Base-by-base conservation (phyloP, 257 asterid genomes). In the Solanum peruvianum region DNA sequence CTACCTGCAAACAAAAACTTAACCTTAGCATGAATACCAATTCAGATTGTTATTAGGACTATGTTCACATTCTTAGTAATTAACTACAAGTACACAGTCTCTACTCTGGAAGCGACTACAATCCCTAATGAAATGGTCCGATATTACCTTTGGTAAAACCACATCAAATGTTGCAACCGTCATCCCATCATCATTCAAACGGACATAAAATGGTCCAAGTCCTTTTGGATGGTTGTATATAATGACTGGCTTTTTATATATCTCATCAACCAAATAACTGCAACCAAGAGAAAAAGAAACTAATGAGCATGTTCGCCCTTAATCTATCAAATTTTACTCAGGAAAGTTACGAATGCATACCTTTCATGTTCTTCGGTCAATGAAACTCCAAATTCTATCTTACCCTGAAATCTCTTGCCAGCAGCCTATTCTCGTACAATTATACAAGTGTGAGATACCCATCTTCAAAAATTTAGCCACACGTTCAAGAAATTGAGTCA, bases 321-420 rank as follows among this genome's bases (percentile, higher is more conserved):
- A 80, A 18, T 13, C 45, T 84, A 37, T 13, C 41, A 41, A 39
- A 84, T 25, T 62, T 62, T 62, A 41, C 47, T 21, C 44, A 7
- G 39, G 76, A 39, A 41, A 75, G 85, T 35, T 69, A 64, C 44
- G 31, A 69, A 49, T 23, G 7, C 67, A 13, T 87, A 94, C 98
- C 95, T 91, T 92, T 94, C 95, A 27, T 97, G 98, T 92, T 95
- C 99, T 90, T 97, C 99, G 4, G 88, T 86, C 82, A 97, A 93
- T 86, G 92, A 14, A 83, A 64, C 89, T 23, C 99, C 98, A 95
- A 95, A 97, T 87, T 94, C 93, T 33, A 93, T 86, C 88, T 86
- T 88, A 39, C 88, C 58, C 14, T 91, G 91, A 37, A 92, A 93
- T 41, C 72, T 91, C 73, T 90, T 91, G 73, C 62, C 89, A 1